Percentiles rank a stretch among this genome's conserved stretches.
phyloP scores from a whole-genome alignment of 805 yeast genomes.

The Phaffomyces thermotolerans region DNA sequence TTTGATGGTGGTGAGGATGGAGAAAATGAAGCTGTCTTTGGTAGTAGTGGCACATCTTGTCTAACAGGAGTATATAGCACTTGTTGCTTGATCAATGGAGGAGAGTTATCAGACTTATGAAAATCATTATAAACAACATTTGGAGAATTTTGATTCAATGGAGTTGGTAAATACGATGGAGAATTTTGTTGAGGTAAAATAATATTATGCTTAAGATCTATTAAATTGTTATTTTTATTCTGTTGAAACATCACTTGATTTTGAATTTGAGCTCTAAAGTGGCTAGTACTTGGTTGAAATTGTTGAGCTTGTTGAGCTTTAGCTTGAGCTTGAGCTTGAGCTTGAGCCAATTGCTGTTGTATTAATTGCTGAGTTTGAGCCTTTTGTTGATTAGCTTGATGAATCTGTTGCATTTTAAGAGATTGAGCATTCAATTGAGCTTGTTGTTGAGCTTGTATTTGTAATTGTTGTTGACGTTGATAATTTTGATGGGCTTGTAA shows the following conservation, averaged over 20 bases:
- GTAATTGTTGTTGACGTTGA: background rate
- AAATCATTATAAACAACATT: background rate
- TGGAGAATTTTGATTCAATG: background rate
- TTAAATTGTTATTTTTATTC: background rate
- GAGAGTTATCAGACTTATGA: background rate
- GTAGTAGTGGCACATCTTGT: background rate
- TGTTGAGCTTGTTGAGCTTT: conserved; percentile 7
- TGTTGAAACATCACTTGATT: conserved; percentile 14
- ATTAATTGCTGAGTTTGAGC: background rate
- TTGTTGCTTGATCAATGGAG: background rate
- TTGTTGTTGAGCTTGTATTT: background rate
- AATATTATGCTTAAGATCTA: background rate
- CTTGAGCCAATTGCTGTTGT: conserved; percentile 1
- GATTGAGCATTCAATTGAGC: conserved; percentile 3
- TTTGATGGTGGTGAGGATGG: conserved; percentile 6
- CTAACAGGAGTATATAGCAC: background rate
- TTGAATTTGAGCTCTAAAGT: conserved; percentile 15
- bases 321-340: conserved; percentile 2
- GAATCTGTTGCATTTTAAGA: conserved; percentile 4
- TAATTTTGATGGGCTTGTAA: conserved; percentile 1
- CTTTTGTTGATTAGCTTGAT: background rate
- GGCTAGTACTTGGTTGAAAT: conserved; percentile 5
- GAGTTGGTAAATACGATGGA: background rate
- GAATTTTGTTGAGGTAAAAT: conserved; percentile 8
- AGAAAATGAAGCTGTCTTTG: background rate